Conservation (phyloP, 2,329 filamentous ascomycete species). For the Pyrenophora tritici-repentis region DNA sequence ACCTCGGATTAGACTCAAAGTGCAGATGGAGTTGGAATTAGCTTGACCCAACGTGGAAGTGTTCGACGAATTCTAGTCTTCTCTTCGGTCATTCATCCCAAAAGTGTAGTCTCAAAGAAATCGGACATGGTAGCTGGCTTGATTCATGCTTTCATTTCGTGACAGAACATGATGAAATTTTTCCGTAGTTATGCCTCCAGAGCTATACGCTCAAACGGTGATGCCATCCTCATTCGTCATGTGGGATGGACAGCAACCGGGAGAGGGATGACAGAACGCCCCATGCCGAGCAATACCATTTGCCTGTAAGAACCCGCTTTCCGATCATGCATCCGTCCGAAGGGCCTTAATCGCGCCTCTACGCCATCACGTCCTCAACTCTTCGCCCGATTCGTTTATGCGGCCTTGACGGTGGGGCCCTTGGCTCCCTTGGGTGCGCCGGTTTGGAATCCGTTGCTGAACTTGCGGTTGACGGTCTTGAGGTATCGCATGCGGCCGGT, state of each 20-base stretch:
- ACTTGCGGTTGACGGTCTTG: conserved; percentile 87
- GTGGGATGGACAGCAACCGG: conserved; percentile 38
- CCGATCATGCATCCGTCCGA: conserved; percentile 37
- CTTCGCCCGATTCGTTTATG: conserved; percentile 20
- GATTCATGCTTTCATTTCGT: conserved; percentile 43
- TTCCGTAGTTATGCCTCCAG: conserved; percentile 47
- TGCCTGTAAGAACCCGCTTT: conserved; percentile 41
- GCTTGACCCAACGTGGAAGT: too few species aligned
- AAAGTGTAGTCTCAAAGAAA: not conserved
- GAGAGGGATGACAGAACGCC: conserved; percentile 46
- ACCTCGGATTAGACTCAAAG: too few species aligned
- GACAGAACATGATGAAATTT: conserved; percentile 48
- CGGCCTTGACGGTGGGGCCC: conserved; percentile 56
- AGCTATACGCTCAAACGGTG: conserved; percentile 36
- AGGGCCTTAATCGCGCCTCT: conserved; percentile 34
- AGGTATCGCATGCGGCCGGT: conserved; percentile 95
- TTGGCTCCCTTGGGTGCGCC: conserved; percentile 84
- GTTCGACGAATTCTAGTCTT: not conserved
- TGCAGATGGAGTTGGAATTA: too few species aligned
- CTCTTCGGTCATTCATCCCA: conserved; percentile 1
- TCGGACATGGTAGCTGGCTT: conserved; percentile 13
- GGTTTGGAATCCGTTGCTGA: conserved; percentile 97
- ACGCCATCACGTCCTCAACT: conserved; percentile 21
- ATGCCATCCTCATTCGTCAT: conserved; percentile 38
- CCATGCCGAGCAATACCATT: conserved; percentile 47